Base-by-base conservation (phyloP, 148 eudicot species). In the Camellia lanceoleosa region DNA sequence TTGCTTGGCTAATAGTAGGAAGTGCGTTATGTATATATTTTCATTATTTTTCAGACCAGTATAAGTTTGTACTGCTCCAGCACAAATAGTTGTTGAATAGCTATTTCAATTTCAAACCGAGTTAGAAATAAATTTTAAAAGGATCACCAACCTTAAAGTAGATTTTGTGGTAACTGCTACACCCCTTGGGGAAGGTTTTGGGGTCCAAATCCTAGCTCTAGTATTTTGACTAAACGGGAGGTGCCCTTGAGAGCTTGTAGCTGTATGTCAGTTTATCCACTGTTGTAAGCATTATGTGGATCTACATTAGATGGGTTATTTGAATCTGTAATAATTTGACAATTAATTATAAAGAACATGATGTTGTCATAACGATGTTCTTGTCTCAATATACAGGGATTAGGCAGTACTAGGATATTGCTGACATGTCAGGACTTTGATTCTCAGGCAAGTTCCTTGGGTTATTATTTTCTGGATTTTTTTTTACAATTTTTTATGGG, bases 381-480 rank as follows among this genome's bases (percentile, higher is more conserved):
- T 65, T 77, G 15, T 60, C 42, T 19, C 13, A 47, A 60, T 77
- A 56, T 86, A 63, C 82, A 91, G 94, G 94, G 94, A 41, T 84
- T 91, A 77, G 84, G 74, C 88, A 78, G 77, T 72, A 86, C 94
- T 69, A 88, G 87, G 80, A 84, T 91, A 85, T 23, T 89, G 80
- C 76, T 91, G 82, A 89, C 94, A 46, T 87, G 92, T 82, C 94
- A 91, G 51, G 80, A 76, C 74, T 85, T 91, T 83, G 78, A 61
- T 71, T 80, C 88, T 65, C 94, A 91, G 92, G 94, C 80, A 86
- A 74, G 82, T 63, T 69, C 68, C 77, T 61, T 71, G 58, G 42
- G 63, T 30, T 72, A 61, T 46, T 56, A 18, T 55, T 11, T 63
- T n/a, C 55, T 2, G 18, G 55, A 38, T 41, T 14, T 41, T 60